Percentiles rank a stretch among this genome's conserved stretches.
These are phyloP conservation scores for Plectosphaerella cucumerina DNA, from an alignment of 2,329 filamentous ascomycete species.

Conservation along the genomic window DNA sequence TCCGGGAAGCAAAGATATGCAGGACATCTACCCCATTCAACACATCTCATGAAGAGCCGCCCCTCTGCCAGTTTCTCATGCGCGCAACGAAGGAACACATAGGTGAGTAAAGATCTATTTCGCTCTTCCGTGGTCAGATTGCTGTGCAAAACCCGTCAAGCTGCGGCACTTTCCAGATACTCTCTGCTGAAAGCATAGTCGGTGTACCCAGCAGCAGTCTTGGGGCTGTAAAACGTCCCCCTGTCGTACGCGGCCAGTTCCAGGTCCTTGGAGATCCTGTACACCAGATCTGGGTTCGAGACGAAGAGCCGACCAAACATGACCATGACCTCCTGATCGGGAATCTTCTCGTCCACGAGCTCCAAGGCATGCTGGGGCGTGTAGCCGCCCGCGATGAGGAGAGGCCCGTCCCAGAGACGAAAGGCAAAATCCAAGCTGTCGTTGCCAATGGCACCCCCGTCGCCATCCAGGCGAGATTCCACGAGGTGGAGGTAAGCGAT, in stretches of 20 bases:
- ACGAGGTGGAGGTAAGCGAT: slow-evolving; percentile 56
- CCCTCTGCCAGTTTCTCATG: no score
- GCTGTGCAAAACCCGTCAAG: background rate
- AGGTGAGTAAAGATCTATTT: no score
- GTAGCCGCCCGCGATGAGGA: slow-evolving; percentile 27
- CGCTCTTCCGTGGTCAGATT: no score
- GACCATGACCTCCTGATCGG: slow-evolving; percentile 18
- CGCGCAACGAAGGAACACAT: no score
- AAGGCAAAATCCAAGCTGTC: slow-evolving; percentile 24
- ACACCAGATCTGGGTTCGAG: slow-evolving; percentile 29
- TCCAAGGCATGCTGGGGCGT: slow-evolving; percentile 16
- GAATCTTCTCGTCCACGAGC: slow-evolving; percentile 17
- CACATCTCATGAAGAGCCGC: no score
- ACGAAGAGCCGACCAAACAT: slow-evolving; percentile 28
- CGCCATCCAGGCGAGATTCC: slow-evolving; percentile 46
- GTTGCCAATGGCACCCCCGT: slow-evolving; percentile 28
- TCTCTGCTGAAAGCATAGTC: slow-evolving; percentile 19
- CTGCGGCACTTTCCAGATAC: slow-evolving; percentile 10
- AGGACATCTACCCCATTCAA: no score
- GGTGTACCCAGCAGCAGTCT: slow-evolving; percentile 13
- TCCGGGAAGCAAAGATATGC: no score
- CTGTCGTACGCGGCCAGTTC: slow-evolving; percentile 21
- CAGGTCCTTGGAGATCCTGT: slow-evolving; percentile 19
- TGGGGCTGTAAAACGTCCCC: slow-evolving; percentile 21
- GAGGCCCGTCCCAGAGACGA: slow-evolving; percentile 25